Percentiles rank a stretch among this genome's conserved stretches.
Conservation (phyloP, 805 yeast genomes). For the Diddensiella santjacobensis region DNA sequence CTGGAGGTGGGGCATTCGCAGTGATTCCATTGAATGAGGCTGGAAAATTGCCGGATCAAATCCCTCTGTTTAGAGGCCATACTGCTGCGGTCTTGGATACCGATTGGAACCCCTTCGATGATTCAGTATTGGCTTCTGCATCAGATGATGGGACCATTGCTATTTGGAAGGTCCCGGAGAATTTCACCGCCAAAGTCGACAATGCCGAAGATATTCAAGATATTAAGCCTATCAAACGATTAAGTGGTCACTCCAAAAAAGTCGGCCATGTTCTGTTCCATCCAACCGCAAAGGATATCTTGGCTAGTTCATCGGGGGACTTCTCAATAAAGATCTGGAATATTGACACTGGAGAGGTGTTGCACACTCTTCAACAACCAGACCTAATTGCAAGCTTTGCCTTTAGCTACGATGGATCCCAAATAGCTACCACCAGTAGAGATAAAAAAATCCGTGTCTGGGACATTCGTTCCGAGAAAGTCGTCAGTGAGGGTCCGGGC, state of each 20-base stretch:
- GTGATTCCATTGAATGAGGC: slow-evolving; percentile 80
- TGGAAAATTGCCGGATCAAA: slow-evolving; percentile 91
- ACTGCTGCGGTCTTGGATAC: slow-evolving; percentile 94
- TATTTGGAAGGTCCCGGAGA: slow-evolving; percentile 83
- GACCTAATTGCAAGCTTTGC: slow-evolving; percentile 92
- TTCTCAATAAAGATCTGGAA: slow-evolving; percentile 92
- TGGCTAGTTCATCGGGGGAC: slow-evolving; percentile 89
- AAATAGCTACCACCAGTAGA: slow-evolving; percentile 83
- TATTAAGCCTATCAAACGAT: slow-evolving; percentile 62
- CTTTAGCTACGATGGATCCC: slow-evolving; percentile 85
- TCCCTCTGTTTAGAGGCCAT: slow-evolving; percentile 93
- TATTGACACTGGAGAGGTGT: slow-evolving; percentile 65
- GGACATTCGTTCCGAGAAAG: slow-evolving; percentile 75
- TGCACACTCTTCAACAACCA: slow-evolving; percentile 73
- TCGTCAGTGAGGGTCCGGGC: slow-evolving; percentile 80
- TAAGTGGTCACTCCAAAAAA: slow-evolving; percentile 86
- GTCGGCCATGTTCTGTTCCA: slow-evolving; percentile 90
- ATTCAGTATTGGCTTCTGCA: slow-evolving; percentile 66
- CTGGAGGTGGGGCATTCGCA: slow-evolving; percentile 98
- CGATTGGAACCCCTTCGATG: slow-evolving; percentile 89
- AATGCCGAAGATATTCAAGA: slow-evolving; percentile 53
- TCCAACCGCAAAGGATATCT: slow-evolving; percentile 80
- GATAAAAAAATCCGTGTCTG: slow-evolving; percentile 88
- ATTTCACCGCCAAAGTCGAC: slow-evolving; percentile 50
- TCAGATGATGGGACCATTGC: slow-evolving; percentile 81